Conservation (phyloP, 2,329 filamentous ascomycete species). For the Colletotrichum cuscutae region DNA sequence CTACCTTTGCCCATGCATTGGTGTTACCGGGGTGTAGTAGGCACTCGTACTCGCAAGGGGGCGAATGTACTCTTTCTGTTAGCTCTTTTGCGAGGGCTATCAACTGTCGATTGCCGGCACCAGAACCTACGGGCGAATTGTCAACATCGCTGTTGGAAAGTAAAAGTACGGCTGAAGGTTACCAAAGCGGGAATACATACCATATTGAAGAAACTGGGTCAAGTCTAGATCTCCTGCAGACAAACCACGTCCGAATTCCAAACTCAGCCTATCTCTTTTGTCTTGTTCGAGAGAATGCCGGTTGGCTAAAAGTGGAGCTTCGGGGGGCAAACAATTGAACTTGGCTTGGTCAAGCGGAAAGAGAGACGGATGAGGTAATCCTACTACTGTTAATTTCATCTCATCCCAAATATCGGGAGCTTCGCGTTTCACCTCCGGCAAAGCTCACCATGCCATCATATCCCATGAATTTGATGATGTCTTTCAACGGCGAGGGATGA, state of each 20-base stretch:
- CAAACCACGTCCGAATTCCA: neutral
- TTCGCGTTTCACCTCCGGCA: conserved; percentile 39
- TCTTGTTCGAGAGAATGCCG: neutral
- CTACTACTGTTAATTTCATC: conserved; percentile 4
- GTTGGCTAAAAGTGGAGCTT: neutral
- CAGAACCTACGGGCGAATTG: neutral
- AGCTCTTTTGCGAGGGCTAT: conserved; percentile 35
- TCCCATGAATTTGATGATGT: conserved; percentile 46
- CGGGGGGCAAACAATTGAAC: conserved; percentile 29
- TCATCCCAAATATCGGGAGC: no score
- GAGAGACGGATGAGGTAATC: conserved; percentile 43
- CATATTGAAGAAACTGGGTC: neutral
- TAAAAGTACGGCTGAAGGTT: neutral
- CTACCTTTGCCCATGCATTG: conserved; percentile 45
- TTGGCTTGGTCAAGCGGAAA: conserved; percentile 39
- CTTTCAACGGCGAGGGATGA: conserved; percentile 45
- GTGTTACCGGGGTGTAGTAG: conserved; percentile 44
- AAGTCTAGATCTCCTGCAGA: neutral
- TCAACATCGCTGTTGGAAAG: neutral
- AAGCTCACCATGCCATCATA: conserved; percentile 47
- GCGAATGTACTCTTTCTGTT: conserved; percentile 37
- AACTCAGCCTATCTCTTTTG: conserved; percentile 9
- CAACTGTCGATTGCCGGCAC: conserved; percentile 36
- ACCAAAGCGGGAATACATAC: neutral
- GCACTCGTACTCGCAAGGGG: conserved; percentile 38